These are phyloP conservation scores for Yamadazyma sp. DNA, from an alignment of 1,139 yeast species.

Conservation along the genomic window DNA sequence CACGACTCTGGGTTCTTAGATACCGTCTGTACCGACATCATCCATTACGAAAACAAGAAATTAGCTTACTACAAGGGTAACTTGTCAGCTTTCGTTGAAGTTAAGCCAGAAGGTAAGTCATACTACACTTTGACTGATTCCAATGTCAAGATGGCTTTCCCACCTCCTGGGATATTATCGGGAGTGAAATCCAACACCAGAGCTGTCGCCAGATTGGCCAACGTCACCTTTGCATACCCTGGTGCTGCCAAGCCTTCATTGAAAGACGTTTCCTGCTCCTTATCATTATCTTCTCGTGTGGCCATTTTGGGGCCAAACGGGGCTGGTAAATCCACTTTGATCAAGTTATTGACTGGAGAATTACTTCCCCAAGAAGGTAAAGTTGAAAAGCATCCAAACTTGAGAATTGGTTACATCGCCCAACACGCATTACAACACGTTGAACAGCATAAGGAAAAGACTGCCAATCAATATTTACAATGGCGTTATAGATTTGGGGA, in stretches of 20 bases:
- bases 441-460: constrained; percentile 94
- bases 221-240: constrained; percentile 88
- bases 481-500: constrained; percentile 99
- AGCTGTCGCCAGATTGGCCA: constrained; percentile 87
- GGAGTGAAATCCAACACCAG: constrained; percentile 96
- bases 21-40: constrained; percentile 92
- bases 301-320: constrained; percentile 98
- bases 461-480: constrained; percentile 95
- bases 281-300: constrained; percentile 90
- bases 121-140: constrained; percentile 95
- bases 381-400: constrained; percentile 96
- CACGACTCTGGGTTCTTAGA: constrained; percentile 98
- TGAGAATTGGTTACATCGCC: constrained; percentile 97
- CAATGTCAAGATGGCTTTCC: constrained; percentile 95
- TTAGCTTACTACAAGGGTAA: constrained; percentile 96
- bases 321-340: constrained; percentile 97
- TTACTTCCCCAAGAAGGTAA: constrained; percentile 81
- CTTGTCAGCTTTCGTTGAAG: constrained; percentile 85
- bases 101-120: constrained; percentile 93
- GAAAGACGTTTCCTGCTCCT: constrained; percentile 75
- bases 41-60: constrained; percentile 94
- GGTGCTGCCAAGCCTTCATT: constrained; percentile 86
- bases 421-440: constrained; percentile 98
- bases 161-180: constrained; percentile 94
- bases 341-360: constrained; percentile 91